Base-by-base conservation (phyloP, 371 early-diverging fungal species). In the Umbelopsis sp. region DNA sequence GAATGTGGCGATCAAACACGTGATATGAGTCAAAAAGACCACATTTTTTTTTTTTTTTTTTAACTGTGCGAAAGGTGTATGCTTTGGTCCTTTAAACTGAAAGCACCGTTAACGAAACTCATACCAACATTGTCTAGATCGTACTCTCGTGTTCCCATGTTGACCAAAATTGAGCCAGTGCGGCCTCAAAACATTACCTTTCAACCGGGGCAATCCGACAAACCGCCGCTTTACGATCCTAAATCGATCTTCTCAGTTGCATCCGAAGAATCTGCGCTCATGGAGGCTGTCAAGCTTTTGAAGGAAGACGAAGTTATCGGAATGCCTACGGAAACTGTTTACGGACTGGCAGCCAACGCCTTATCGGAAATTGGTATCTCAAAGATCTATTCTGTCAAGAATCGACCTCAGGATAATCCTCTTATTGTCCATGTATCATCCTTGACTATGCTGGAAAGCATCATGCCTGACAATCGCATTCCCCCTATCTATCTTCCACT, bases 261-360 rank as follows among this genome's bases (percentile, higher is more conserved):
- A 6, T 32, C 65, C 0, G 81, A 78, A 53, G 72, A 76, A 63
- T 25, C 29, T 4, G 79, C 76, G 53, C 74, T 88, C 57, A 68
- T 81, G 22, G 67, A 80, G 44, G 90, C 90, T 2, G 86, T 81
- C 0, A 44, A 76, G 22, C 72, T 76, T 32, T 68, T 90, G 18
- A 65, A 65, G 29, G 64, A 68, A 29, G 88, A 84, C 38, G 81
- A 90, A 46, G 80, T 88, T 10, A 93, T 99, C 9, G 98, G 95
- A 11, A 94, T 99, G 50, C 99, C 99, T 10, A 99, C 99, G 14
- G 99, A 99, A 77, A 99, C 99, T 0, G 99, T 99, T 2, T 99
- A 99, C 78, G 99, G 99, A 0, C 85, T 99, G 29, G 99, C 96
- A 1, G 96, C 97, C 65, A 93, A 95, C 74, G 98, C 99, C 0